These are phyloP conservation scores for Solanum rostratum DNA, from an alignment of 257 asterid species.

Conservation along the genomic window DNA sequence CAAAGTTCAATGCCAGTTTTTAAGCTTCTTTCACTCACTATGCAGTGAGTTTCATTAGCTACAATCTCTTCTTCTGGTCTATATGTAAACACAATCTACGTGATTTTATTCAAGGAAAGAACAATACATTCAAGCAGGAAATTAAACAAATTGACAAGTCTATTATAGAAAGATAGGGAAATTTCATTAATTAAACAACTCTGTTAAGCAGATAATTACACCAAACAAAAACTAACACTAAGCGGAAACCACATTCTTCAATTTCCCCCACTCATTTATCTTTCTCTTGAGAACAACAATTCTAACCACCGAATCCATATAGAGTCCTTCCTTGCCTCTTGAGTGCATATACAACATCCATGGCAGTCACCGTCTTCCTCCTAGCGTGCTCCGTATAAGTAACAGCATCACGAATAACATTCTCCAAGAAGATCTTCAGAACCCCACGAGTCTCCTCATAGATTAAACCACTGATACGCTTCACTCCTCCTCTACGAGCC, in stretches of 20 bases:
- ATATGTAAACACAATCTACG: no score
- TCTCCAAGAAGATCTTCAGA: not conserved
- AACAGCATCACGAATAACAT: not conserved
- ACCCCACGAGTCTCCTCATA: conserved; percentile 3
- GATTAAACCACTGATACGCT: not conserved
- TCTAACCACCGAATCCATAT: not conserved
- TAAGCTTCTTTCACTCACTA: no score
- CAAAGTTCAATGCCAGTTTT: no score
- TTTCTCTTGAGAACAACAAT: no score
- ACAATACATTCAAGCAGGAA: not conserved
- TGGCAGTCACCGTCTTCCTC: conserved; percentile 1
- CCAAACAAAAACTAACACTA: no score
- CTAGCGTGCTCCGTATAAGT: not conserved
- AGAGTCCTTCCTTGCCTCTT: not conserved
- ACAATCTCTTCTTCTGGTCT: no score
- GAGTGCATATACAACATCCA: not conserved
- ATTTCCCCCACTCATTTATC: no score
- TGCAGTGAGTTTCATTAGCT: no score
- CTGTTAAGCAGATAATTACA: no score
- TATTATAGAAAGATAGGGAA: not conserved
- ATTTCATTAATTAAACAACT: not conserved
- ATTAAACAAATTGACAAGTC: not conserved
- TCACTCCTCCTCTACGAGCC: not conserved
- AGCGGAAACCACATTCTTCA: no score
- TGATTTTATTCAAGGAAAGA: no score